Evolutionary conservation across 129 eudicot species (phyloP), one percentile per base, ranked within the genome.

Genomic region (Chrysanthemum seticuspe): DNA sequence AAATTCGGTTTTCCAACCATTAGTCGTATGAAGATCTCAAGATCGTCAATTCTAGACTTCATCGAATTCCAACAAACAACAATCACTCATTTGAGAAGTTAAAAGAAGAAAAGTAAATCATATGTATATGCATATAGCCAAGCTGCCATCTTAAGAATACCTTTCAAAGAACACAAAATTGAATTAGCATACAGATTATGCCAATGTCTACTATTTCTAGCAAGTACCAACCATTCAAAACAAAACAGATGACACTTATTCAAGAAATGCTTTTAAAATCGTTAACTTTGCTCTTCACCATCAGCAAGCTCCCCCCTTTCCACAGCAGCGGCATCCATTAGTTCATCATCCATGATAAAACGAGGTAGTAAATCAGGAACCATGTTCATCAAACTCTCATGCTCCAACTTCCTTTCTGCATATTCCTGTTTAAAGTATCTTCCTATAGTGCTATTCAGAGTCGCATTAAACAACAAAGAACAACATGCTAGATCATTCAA

Each of bases 301-400:
- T 82, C 81, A 12, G 71, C 84, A 51, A 81, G 81, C 58, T 71
- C 87, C n/a, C 58, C 58, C 76, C 85, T 80, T 83, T 79, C 95
- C 82, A 76, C 89, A 2, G 79, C 87, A 6, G 90, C 93, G 51
- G 93, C 96, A 14, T 83, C 93, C 91, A 90, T 90, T 65, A 87
- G 79, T 55, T 90, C 87, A 71, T 87, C 94, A 70, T 23, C 25
- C 25, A 23, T 23, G 1, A 23, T 23, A 23, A 23, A 23, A 23
- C 25, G 25, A 23, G 25, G 25, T 23, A 23, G 25, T 23, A 23
- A 23, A 23, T 23, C 25, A 1, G 25, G 1, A 23, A 0, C 21
- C 25, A 23, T 23, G 25, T 23, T 23, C 25, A 23, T 23, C 25
- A 23, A 23, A 23, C 25, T 23, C 25, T 23, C 25, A 23, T 23